These are phyloP conservation scores for Tilletia walkeri DNA, from an alignment of 1,284 basidiomycete genomes.

Conservation along the genomic window DNA sequence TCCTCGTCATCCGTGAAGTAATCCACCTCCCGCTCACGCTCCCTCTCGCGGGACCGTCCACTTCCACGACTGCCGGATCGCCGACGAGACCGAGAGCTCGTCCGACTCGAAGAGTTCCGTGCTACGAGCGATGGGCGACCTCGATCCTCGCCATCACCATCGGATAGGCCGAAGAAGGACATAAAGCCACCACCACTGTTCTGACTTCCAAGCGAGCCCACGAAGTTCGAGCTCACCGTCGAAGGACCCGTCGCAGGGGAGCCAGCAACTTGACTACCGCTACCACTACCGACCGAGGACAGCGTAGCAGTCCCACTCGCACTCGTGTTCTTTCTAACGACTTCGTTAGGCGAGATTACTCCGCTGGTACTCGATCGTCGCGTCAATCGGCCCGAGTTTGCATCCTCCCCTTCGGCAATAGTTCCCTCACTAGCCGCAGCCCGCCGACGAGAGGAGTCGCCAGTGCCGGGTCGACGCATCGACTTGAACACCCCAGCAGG, in stretches of 20 bases:
- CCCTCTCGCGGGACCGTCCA: background rate
- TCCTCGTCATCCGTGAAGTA: constrained; percentile 29
- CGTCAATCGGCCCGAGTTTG: constrained; percentile 21
- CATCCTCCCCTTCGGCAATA: constrained; percentile 24
- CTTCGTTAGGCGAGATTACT: background rate
- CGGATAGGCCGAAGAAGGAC: constrained; percentile 17
- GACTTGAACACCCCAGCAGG: constrained; percentile 44
- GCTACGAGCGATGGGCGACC: background rate
- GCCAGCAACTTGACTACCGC: background rate
- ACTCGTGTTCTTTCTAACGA: background rate
- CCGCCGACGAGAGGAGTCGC: constrained; percentile 18
- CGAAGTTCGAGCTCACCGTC: background rate
- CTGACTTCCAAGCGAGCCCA: background rate
- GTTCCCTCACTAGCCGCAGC: constrained; percentile 2
- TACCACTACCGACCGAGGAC: background rate
- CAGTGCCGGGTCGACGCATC: background rate
- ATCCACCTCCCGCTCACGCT: constrained; percentile 14
- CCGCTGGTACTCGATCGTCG: constrained; percentile 34
- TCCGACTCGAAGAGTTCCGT: constrained; percentile 23
- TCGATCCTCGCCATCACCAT: constrained; percentile 32
- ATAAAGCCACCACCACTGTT: background rate
- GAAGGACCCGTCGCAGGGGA: background rate
- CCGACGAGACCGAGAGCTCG: constrained; percentile 16
- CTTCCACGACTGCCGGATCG: constrained; percentile 31
- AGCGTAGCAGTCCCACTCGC: background rate